Conservation (phyloP, 176 grass and related monocot species). For the Chrysopogon serrulatus region DNA sequence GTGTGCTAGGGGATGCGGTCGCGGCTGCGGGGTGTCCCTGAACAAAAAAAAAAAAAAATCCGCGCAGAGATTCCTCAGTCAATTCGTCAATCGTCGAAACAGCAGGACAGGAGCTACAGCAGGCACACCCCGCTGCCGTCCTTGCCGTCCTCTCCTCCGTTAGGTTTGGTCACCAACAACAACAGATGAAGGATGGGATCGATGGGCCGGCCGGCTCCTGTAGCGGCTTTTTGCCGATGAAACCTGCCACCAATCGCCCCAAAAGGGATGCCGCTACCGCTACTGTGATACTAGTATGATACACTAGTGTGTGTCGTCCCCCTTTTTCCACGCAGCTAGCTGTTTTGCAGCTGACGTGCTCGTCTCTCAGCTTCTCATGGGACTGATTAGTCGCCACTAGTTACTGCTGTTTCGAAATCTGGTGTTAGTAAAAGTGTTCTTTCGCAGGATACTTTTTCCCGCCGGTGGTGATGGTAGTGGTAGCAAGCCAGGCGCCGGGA, state of each 20-base stretch:
- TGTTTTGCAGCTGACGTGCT: background rate
- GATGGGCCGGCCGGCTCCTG: background rate
- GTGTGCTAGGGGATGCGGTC: background rate
- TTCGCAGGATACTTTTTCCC: background rate
- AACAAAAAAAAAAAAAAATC: background rate
- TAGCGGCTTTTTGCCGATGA: constrained; percentile 8
- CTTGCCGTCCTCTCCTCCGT: background rate
- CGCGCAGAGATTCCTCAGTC: constrained; percentile 29
- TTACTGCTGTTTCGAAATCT: background rate
- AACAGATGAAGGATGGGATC: background rate
- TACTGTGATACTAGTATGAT: no score
- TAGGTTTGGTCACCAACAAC: background rate
- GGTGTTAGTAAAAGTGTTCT: background rate
- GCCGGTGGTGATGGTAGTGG: no score
- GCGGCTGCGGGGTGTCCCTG: background rate
- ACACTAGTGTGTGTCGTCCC: background rate
- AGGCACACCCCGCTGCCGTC: no score
- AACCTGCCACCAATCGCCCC: constrained; percentile 18
- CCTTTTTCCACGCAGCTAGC: constrained; percentile 1
- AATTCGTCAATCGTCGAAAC: constrained; percentile 16
- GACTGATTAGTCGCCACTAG: background rate
- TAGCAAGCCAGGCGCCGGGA: background rate
- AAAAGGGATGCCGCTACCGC: background rate
- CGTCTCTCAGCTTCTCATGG: background rate
- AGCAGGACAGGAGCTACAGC: no score